Evolutionary conservation across 805 yeast genomes (phyloP).

Genomic region (Candida schatavii): DNA sequence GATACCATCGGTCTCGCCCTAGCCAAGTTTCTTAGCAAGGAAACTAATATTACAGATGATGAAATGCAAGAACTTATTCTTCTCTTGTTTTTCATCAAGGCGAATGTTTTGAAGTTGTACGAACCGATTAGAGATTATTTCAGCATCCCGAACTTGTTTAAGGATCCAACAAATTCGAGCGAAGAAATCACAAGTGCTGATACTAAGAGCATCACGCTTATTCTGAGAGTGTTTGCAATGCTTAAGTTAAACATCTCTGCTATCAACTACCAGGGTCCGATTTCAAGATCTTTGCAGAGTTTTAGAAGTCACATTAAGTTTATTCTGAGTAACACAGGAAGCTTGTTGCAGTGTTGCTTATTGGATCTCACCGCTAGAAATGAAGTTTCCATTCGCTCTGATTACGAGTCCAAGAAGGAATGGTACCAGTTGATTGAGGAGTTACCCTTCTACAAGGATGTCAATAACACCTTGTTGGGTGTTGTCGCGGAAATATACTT

Average conservation of each 20-base stretch:
- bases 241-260: conserved; percentile 39
- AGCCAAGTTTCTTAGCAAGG: conserved; percentile 23
- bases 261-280: conserved; percentile 62
- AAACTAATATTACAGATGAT: conserved; percentile 11
- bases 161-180: conserved; percentile 19
- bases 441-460: conserved; percentile 57
- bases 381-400: conserved; percentile 46
- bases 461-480: conserved; percentile 65
- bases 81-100: conserved; percentile 42
- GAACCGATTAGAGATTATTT: conserved; percentile 33
- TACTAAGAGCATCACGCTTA: conserved; percentile 22
- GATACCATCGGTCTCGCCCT: conserved; percentile 53
- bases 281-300: conserved; percentile 62
- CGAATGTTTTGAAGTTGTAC: conserved; percentile 37
- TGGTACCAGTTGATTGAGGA: conserved; percentile 60
- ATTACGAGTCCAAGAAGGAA: conserved; percentile 36
- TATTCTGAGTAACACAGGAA: conserved; percentile 48
- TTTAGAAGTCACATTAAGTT: conserved; percentile 64
- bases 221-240: conserved; percentile 37
- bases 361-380: conserved; percentile 48
- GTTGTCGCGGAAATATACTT: conserved; percentile 55
- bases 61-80: conserved; percentile 44
- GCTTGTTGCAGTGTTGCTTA: conserved; percentile 51
- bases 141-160: conserved; percentile 31
- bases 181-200: conserved; percentile 41